Evolutionary conservation across 768 basidiomycete species (phyloP).

Genomic region (Podaxis carcinomalis): DNA sequence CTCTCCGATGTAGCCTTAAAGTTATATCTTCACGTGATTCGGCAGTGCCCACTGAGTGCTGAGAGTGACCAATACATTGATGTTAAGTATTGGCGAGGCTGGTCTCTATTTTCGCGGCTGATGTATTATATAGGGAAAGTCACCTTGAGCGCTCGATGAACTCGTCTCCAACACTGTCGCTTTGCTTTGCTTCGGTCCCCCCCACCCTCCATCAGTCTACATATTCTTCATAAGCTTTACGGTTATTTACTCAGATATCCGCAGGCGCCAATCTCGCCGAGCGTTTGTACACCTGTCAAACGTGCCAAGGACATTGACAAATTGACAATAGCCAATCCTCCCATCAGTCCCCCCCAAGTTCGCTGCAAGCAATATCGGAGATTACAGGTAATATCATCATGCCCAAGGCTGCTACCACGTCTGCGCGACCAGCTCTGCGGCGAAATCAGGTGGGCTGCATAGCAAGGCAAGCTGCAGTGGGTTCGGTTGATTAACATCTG

Average conservation of each 20-base stretch:
- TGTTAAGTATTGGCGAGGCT: neutral
- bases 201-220: neutral
- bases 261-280: neutral
- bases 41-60: neutral
- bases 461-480: neutral
- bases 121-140: conserved; percentile 6
- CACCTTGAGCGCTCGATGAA: neutral
- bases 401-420: conserved; percentile 58
- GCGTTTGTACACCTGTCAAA: neutral
- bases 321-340: neutral
- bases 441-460: conserved; percentile 61
- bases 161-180: neutral
- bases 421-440: conserved; percentile 62
- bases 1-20: no score
- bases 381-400: conserved; percentile 29
- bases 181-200: neutral
- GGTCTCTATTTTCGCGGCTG: neutral
- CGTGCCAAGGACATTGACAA: neutral
- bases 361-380: neutral
- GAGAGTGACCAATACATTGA: neutral
- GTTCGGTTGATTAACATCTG: neutral
- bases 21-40: no score
- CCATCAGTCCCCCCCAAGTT: neutral
- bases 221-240: neutral
- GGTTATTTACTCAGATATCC: neutral